Base-by-base conservation (phyloP, 768 basidiomycete species). In the Candolleomyces eurysporus region DNA sequence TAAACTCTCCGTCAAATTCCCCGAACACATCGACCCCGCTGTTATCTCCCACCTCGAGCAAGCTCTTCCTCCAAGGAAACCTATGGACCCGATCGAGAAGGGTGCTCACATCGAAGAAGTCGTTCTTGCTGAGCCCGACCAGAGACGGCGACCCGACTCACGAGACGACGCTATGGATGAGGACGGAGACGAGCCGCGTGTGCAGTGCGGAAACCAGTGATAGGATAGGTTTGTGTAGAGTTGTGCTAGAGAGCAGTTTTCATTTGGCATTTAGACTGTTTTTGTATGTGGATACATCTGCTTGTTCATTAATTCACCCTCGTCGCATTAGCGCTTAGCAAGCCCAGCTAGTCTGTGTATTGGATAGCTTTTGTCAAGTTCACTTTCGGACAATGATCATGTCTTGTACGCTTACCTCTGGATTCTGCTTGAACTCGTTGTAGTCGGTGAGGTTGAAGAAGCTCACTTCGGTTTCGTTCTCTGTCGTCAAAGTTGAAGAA, bases 381-480 rank as follows among this genome's bases (percentile, higher is more conserved):
- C 11, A 36, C 11, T 62, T 45, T 49, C 32, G 53, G 10, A 26
- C 4, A 54, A 8, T 26, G 39, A 65, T 45, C 17, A 36, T n/a
- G 16, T 45, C 26, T 39, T 48, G 55, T 32, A 19, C 7, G 22
- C 71, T n/a, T 60, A 94, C 94, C 78, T 89, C 84, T 14, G 96
- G 97, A 71, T 96, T 81, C 50, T 78, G 65, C 73, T 92, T 92
- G 84, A 94, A 99, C 36, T 75, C 75, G 32, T 92, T 86, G 67
- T 98, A 98, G 17, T 84, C 75, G 48, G 82, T 79, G 31, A 83
- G 78, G 67, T 89, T 89, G 79, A 98, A 98, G 75, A 96, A 90
- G 71, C 92, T 95, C 64, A 96, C 82, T 76, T 99, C 96, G 0
- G 92, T 91, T 74, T 99, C 96, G 70, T 98, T 96, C 74, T 97